Conservation (phyloP, 495 filamentous ascomycete species). For the Terfezia claveryi region DNA sequence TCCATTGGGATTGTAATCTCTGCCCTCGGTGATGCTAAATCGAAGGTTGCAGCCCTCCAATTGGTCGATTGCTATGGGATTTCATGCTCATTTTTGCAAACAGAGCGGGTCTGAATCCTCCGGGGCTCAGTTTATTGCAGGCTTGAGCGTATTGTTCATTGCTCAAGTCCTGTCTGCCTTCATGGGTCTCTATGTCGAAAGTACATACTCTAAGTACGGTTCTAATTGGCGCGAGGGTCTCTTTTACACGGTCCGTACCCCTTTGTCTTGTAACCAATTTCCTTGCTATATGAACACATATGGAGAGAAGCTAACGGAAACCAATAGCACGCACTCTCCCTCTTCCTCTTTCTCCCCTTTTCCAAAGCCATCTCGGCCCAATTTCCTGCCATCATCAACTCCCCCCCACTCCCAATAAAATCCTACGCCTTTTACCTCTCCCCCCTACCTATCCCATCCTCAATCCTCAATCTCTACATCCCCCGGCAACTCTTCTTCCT, state of each 20-base stretch:
- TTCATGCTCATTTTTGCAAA: neutral
- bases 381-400: constrained; percentile 20
- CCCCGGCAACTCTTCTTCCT: constrained; percentile 55
- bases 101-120: constrained; percentile 18
- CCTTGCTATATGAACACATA: neutral
- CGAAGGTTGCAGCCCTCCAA: constrained; percentile 34
- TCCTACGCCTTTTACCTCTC: neutral
- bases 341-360: constrained; percentile 34
- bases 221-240: constrained; percentile 89
- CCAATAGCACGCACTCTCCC: constrained; percentile 11
- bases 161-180: constrained; percentile 80
- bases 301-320: neutral
- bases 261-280: constrained; percentile 19
- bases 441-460: neutral
- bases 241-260: constrained; percentile 48
- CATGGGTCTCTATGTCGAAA: constrained; percentile 86
- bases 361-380: constrained; percentile 28
- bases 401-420: constrained; percentile 6
- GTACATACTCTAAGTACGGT: constrained; percentile 65
- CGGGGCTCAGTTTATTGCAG: constrained; percentile 34
- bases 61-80: neutral
- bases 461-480: constrained; percentile 17
- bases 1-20: constrained; percentile 69
- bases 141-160: constrained; percentile 62
- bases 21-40: constrained; percentile 68